Evolutionary conservation across 768 basidiomycete genomes (phyloP).

Genomic region (Gymnopilus dilepis): DNA sequence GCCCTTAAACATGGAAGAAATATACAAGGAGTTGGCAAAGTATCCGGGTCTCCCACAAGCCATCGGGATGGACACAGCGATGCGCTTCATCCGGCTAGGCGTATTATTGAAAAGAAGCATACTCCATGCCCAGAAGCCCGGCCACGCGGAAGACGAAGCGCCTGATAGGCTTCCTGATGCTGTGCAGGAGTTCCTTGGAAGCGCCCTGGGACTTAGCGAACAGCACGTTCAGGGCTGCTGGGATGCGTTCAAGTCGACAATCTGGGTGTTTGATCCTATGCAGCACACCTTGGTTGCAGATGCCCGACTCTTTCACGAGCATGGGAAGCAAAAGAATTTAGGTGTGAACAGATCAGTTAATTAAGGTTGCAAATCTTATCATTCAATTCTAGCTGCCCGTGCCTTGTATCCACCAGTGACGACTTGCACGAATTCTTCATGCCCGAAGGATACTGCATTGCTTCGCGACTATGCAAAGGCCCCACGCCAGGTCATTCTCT

Average conservation of each 20-base stretch:
- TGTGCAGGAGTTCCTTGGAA: conserved; percentile 12
- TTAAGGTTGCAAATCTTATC: too few relatives aligned
- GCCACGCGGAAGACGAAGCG: not conserved
- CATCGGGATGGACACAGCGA: conserved; percentile 9
- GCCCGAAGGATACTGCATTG: conserved; percentile 5
- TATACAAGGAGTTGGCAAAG: conserved; percentile 1
- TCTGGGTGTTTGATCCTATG: not conserved
- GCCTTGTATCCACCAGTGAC: conserved; percentile 15
- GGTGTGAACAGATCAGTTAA: too few relatives aligned
- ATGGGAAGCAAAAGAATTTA: conserved; percentile 4
- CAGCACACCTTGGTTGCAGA: conserved; percentile 6
- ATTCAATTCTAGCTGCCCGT: not conserved
- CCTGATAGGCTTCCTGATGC: conserved; percentile 3
- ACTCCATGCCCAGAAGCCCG: conserved; percentile 7
- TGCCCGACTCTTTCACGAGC: conserved; percentile 7
- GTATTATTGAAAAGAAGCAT: conserved; percentile 3
- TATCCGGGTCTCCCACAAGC: not conserved
- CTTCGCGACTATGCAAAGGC: not conserved
- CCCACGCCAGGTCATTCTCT: conserved; percentile 13
- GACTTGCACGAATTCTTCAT: conserved; percentile 8
- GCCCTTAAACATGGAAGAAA: not conserved
- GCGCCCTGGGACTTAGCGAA: not conserved
- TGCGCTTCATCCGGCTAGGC: conserved; percentile 6
- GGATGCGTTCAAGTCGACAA: conserved; percentile 3
- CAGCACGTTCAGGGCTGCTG: conserved; percentile 2